Conservation (phyloP, 163 green algal species). For the Chlorella variabilis region DNA sequence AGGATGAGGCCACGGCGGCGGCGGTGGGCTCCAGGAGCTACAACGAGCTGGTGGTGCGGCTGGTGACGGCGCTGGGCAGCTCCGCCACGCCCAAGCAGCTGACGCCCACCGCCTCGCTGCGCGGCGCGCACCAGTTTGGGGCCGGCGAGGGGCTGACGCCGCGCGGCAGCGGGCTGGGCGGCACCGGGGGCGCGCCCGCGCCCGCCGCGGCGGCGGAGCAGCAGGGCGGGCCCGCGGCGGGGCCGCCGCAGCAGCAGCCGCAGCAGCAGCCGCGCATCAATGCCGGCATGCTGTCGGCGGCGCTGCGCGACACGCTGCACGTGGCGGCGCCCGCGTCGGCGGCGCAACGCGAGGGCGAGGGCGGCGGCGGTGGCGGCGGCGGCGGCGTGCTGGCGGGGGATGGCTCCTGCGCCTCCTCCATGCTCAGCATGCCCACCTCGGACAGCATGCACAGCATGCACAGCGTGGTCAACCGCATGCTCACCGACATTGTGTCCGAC, state of each 20-base stretch:
- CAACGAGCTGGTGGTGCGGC: conserved; percentile 71
- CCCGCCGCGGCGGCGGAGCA: not conserved
- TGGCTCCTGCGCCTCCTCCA: not conserved
- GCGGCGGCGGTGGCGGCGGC: not conserved
- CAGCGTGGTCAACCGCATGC: conserved; percentile 43
- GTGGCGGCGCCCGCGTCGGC: not conserved
- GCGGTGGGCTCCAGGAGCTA: conserved; percentile 78
- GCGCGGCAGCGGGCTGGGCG: not conserved
- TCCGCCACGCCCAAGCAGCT: conserved; percentile 40
- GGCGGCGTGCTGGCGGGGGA: not conserved
- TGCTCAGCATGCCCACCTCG: not conserved
- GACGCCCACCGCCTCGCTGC: conserved; percentile 18
- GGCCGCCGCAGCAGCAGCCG: conserved; percentile 5
- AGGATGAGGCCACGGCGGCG: conserved; percentile 59
- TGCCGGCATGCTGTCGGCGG: conserved; percentile 17
- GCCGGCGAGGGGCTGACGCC: not conserved
- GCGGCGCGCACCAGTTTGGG: not conserved
- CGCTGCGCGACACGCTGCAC: conserved; percentile 29
- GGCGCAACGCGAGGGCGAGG: not conserved
- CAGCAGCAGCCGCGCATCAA: conserved; percentile 2
- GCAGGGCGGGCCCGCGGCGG: conserved; percentile 4
- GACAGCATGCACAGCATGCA: conserved; percentile 41
- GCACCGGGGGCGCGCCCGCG: not conserved
- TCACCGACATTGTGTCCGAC: conserved; percentile 46
- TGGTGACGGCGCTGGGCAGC: conserved; percentile 45